Base-by-base conservation (phyloP, 2,329 filamentous ascomycete species). In the Aspergillus oerlinghausenensis region DNA sequence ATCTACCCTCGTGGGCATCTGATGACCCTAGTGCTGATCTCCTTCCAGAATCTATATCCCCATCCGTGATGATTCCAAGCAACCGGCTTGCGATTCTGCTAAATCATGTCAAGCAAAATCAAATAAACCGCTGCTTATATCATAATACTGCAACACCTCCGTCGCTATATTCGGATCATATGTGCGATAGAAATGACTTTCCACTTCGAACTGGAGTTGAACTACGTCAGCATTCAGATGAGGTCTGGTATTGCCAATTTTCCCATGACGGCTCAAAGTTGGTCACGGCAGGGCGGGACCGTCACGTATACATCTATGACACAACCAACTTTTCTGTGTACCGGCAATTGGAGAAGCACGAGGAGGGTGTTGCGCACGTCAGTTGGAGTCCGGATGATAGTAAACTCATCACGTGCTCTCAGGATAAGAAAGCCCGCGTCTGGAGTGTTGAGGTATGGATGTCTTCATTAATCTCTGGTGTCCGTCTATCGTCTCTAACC, bases 41-140 rank as follows among this genome's bases (percentile, higher is more conserved):
- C 23, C 23, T 7, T 19, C 58, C 64, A 93, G 89, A 83, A 79
- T 96, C 86, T 55, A 96, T 99, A 71, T 96, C 94, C 1, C 93
- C 94, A 0, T 94, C 92, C 3, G 90, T 96, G 48, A 97, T 99
- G 92, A 88, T 99, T 54, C 94, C 94, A 1, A 90, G 96, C 68
- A 90, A 94, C 71, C 87, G 94, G 6, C 80, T 99, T 48, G 90
- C 91, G 1, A 82, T 86, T 35, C 79, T 99, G 17, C 78, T 99
- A 52, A 82, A 92, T 56, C 87, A 95, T 63, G 86, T 96, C 40
- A 96, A 97, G 70, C 82, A 88, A 59, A 85, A 82, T 60, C 93
- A 97, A 75, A 89, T 97, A 57, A 84, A 87, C 52, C 84, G 84
- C 29, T 99, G 94, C 70, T 77, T 92, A 42, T 97, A 92, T 73